These are phyloP conservation scores for Sclerotinia sclerotiorum DNA, from an alignment of 2,329 filamentous ascomycete genomes.

Conservation along the genomic window DNA sequence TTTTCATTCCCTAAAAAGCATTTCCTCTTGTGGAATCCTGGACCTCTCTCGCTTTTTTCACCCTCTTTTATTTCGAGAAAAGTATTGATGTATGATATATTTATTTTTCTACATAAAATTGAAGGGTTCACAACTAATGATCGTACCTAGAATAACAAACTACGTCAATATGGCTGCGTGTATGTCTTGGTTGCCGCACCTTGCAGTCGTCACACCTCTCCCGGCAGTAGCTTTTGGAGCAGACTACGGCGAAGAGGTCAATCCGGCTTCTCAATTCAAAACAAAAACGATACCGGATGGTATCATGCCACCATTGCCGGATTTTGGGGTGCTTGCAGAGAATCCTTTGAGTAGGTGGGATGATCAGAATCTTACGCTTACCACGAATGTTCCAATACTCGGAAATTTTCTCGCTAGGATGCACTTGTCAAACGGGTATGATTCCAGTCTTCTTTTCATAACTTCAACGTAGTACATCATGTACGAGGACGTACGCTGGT, in stretches of 20 bases:
- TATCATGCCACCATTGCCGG: conserved; percentile 13
- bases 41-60: not conserved
- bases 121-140: not conserved
- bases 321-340: conserved; percentile 21
- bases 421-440: conserved; percentile 29
- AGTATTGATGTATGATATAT: not conserved
- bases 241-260: conserved; percentile 22
- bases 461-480: not conserved
- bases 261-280: conserved; percentile 24
- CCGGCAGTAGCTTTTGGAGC: not conserved
- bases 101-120: not conserved
- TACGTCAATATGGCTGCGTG: not conserved
- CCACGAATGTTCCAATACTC: conserved; percentile 20
- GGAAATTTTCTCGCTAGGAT: conserved; percentile 27
- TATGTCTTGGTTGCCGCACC: not conserved
- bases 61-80: not conserved
- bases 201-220: not conserved
- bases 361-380: conserved; percentile 18
- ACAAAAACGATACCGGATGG: conserved; percentile 23
- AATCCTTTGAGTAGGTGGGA: conserved; percentile 13
- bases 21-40: not conserved
- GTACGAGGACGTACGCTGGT: not conserved
- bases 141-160: not conserved
- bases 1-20: not conserved
- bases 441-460: not conserved